Percentiles rank a stretch among this genome's conserved stretches.
These are phyloP conservation scores for Withania somnifera DNA, from an alignment of 305 asterid genomes.

Conservation along the genomic window DNA sequence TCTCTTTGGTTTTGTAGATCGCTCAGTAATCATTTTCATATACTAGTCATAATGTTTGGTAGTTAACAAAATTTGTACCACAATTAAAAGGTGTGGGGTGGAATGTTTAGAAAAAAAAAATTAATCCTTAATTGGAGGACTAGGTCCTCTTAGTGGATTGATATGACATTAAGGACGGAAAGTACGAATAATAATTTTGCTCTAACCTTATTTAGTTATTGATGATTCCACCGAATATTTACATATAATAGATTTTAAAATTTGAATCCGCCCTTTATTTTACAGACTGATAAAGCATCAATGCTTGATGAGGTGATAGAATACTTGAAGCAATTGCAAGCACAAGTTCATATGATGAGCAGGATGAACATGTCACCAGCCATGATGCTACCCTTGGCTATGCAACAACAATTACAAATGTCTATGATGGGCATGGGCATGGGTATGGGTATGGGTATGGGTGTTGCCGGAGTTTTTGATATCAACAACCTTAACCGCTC, in stretches of 20 bases:
- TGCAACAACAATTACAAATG: conserved; percentile 76
- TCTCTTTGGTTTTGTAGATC: too few relatives aligned
- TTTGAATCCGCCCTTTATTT: background rate
- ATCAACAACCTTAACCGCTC: conserved; percentile 37
- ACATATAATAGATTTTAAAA: background rate
- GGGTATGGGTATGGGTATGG: conserved; percentile 48
- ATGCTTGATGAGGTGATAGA: conserved; percentile 92
- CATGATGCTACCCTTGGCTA: conserved; percentile 57
- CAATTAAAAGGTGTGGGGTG: background rate
- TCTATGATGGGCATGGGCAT: conserved; percentile 52
- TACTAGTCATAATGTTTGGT: too few relatives aligned
- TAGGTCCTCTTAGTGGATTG: background rate
- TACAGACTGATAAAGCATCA: conserved; percentile 84
- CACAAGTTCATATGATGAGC: conserved; percentile 56
- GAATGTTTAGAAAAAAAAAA: too few relatives aligned
- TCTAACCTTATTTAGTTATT: background rate
- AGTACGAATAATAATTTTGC: background rate
- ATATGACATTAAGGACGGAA: background rate
- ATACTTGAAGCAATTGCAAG: conserved; percentile 63
- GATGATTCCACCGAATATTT: background rate
- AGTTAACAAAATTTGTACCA: too few relatives aligned
- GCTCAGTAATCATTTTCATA: too few relatives aligned
- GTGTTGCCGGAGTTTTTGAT: conserved; percentile 45
- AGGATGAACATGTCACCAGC: conserved; percentile 55
- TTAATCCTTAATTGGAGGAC: background rate